Conservation (phyloP, 129 eudicot species). For the Flaveria sonorensis region DNA sequence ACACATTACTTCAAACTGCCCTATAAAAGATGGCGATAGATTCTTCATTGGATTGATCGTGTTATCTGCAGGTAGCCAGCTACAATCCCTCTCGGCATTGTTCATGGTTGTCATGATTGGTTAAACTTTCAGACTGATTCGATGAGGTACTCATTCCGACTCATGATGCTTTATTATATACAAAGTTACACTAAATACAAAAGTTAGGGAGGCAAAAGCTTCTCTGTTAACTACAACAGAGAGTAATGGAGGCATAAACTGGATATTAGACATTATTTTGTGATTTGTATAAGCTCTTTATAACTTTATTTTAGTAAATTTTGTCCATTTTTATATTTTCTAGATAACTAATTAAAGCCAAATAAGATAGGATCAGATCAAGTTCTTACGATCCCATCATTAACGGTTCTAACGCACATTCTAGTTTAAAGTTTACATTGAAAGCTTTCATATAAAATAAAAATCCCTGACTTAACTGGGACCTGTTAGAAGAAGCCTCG, state of each 20-base stretch:
- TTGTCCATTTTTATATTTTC: not conserved
- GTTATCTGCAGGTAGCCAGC: not conserved
- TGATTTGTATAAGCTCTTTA: not conserved
- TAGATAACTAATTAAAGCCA: not conserved
- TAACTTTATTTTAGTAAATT: not conserved
- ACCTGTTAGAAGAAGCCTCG: too few species aligned
- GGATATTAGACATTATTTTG: not conserved
- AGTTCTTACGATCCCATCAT: too few species aligned
- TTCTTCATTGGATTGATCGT: constrained; percentile 4
- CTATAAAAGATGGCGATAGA: constrained; percentile 14
- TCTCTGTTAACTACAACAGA: not conserved
- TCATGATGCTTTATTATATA: constrained; percentile 26
- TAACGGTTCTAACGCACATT: too few species aligned
- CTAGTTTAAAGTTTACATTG: too few species aligned
- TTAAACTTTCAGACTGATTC: not conserved
- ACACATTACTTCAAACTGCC: constrained; percentile 3
- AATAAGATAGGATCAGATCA: too few species aligned
- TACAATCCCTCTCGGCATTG: constrained; percentile 5
- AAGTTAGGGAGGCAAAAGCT: not conserved
- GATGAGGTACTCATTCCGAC: constrained; percentile 16
- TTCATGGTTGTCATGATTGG: constrained; percentile 4
- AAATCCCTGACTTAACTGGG: too few species aligned
- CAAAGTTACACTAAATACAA: constrained; percentile 25
- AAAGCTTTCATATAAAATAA: too few species aligned
- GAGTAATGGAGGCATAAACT: not conserved